Evolutionary conservation across 495 filamentous ascomycete species (phyloP).

Genomic region (Penicillium macrosclerotiorum): DNA sequence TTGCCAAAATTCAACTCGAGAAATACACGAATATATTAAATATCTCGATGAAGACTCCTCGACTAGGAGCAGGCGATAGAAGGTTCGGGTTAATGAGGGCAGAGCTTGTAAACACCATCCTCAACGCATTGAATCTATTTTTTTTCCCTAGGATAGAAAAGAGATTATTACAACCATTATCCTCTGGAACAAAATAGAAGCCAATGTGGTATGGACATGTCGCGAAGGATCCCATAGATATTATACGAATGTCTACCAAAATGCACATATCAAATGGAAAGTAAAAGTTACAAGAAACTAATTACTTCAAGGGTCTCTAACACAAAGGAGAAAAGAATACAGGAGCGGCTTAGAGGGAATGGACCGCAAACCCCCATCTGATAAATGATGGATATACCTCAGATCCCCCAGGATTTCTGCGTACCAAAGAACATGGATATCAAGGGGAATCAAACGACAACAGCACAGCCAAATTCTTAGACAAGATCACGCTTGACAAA

Average conservation of each 20-base stretch:
- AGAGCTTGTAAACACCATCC: too few relatives aligned
- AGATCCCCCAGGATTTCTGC: slow-evolving; percentile 15
- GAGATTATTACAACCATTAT: too few relatives aligned
- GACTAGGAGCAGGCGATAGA: too few relatives aligned
- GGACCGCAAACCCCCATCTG: slow-evolving; percentile 21
- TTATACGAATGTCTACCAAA: slow-evolving; percentile 3
- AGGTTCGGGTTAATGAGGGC: too few relatives aligned
- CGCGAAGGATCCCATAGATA: too few relatives aligned
- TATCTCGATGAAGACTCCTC: too few relatives aligned
- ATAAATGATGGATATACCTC: slow-evolving; percentile 26
- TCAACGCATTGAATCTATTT: too few relatives aligned
- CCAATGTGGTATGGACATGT: too few relatives aligned
- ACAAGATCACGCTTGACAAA: slow-evolving; percentile 96
- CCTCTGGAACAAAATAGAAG: too few relatives aligned
- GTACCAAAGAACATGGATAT: slow-evolving; percentile 7
- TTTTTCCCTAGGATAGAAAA: too few relatives aligned
- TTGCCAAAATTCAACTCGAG: too few relatives aligned
- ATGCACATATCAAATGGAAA: slow-evolving; percentile 7
- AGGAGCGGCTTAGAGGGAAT: slow-evolving; percentile 23
- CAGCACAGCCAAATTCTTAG: slow-evolving; percentile 45
- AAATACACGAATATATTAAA: too few relatives aligned
- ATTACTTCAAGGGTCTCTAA: slow-evolving; percentile 36
- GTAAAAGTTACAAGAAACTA: slow-evolving; percentile 30
- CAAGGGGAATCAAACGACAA: slow-evolving; percentile 16
- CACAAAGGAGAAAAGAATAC: slow-evolving; percentile 36